Conservation (phyloP, 2,329 filamentous ascomycete genomes). For the Rhexocercosporidium sp. region DNA sequence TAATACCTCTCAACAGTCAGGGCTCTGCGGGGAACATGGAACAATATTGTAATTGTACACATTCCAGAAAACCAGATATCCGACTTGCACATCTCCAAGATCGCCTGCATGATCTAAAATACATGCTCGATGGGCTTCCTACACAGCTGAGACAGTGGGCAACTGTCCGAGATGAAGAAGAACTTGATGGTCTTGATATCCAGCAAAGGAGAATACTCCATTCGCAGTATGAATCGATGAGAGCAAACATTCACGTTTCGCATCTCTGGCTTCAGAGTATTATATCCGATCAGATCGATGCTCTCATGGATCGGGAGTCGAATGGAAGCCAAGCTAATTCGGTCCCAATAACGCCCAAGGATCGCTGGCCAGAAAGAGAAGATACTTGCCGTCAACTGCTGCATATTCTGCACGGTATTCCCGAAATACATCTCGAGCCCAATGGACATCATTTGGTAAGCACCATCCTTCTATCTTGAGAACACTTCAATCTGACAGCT, state of each 20-base stretch:
- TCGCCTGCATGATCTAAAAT: conserved; percentile 40
- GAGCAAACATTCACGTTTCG: conserved; percentile 46
- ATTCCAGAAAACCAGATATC: conserved; percentile 7
- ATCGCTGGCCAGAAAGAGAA: conserved; percentile 44
- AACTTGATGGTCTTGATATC: background rate
- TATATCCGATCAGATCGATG: conserved; percentile 44
- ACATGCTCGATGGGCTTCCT: conserved; percentile 40
- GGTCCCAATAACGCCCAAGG: background rate
- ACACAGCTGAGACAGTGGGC: conserved; percentile 37
- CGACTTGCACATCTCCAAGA: conserved; percentile 35
- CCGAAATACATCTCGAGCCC: conserved; percentile 41
- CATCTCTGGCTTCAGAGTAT: conserved; percentile 47
- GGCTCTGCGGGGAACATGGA: background rate
- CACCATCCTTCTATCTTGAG: background rate
- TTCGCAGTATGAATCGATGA: conserved; percentile 36
- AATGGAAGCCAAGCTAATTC: background rate
- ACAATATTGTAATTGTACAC: conserved; percentile 11
- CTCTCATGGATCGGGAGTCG: conserved; percentile 14
- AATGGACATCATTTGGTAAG: conserved; percentile 45
- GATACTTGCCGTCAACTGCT: conserved; percentile 46
- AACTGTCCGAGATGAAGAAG: conserved; percentile 30
- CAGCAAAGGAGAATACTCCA: conserved; percentile 7
- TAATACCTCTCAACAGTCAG: conserved; percentile 15
- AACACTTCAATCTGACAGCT: background rate
- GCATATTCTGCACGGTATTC: conserved; percentile 44